Conservation (phyloP, 768 basidiomycete genomes). For the Suillus spraguei region DNA sequence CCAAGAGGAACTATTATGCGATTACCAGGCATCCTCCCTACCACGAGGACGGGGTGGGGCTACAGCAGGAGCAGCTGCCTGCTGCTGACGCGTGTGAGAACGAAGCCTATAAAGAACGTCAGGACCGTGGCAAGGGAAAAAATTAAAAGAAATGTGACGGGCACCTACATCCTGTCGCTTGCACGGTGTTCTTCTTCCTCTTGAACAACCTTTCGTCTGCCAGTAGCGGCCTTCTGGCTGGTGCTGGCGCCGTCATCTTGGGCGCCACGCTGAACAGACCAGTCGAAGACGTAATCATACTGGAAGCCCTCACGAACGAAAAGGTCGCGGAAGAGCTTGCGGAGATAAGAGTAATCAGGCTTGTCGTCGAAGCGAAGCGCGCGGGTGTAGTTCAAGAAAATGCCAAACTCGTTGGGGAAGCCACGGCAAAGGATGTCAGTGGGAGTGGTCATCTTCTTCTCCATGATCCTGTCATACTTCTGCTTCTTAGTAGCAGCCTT, state of each 20-base stretch:
- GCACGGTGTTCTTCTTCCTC: conserved; percentile 84
- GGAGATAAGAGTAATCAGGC: conserved; percentile 98
- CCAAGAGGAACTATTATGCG: conserved; percentile 24
- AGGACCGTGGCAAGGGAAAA: conserved; percentile 17
- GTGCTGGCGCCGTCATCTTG: conserved; percentile 67
- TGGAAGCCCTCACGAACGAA: conserved; percentile 98
- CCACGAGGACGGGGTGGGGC: conserved; percentile 49
- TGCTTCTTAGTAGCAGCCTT: conserved; percentile 99
- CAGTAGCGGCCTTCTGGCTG: conserved; percentile 62
- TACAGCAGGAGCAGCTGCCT: conserved; percentile 51
- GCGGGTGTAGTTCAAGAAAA: conserved; percentile 98
- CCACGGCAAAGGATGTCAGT: conserved; percentile 97
- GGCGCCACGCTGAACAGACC: conserved; percentile 84
- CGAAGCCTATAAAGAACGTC: conserved; percentile 60
- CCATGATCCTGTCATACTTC: conserved; percentile 99
- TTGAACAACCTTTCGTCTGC: conserved; percentile 79
- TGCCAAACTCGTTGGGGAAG: conserved; percentile 99
- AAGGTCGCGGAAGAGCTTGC: conserved; percentile 98
- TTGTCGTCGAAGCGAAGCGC: conserved; percentile 99
- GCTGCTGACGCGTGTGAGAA: conserved; percentile 84
- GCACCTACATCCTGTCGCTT: conserved; percentile 80
- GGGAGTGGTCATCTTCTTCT: conserved; percentile 99
- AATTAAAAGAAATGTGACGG: conserved; percentile 21
- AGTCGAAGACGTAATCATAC: conserved; percentile 99
- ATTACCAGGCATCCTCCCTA: conserved; percentile 51